phyloP scores from a whole-genome alignment of 2,329 filamentous ascomycete genomes.

The Neophaeococcomyces mojaviensis region DNA sequence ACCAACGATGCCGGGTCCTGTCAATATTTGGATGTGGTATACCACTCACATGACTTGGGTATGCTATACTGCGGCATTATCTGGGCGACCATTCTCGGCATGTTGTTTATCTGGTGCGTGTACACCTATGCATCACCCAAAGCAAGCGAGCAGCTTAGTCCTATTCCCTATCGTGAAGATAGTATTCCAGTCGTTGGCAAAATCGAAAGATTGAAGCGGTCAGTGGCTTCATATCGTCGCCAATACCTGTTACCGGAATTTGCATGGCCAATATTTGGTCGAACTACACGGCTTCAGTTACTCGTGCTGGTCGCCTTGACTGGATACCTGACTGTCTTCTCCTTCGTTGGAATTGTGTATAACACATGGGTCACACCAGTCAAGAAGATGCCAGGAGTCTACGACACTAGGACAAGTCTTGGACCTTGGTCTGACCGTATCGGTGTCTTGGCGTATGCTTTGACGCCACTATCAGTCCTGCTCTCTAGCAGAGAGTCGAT shows the following conservation, averaged over 20 bases:
- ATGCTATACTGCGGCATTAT: constrained; percentile 52
- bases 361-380: constrained; percentile 64
- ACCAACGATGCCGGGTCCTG: constrained; percentile 52
- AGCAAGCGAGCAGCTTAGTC: not conserved
- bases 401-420: constrained; percentile 59
- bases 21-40: constrained; percentile 50
- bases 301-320: constrained; percentile 51
- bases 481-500: constrained; percentile 63
- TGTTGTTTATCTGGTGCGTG: constrained; percentile 40
- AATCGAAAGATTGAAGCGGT: constrained; percentile 28
- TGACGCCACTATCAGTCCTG: constrained; percentile 63
- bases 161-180: not conserved
- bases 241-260: constrained; percentile 56
- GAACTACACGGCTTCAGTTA: constrained; percentile 62
- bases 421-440: constrained; percentile 63
- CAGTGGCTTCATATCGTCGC: constrained; percentile 38
- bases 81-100: constrained; percentile 46
- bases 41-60: constrained; percentile 45
- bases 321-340: constrained; percentile 60
- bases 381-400: constrained; percentile 45
- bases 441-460: constrained; percentile 63
- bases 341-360: constrained; percentile 62
- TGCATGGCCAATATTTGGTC: constrained; percentile 53
- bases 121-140: constrained; percentile 1
- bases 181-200: not conserved